These are phyloP conservation scores for Erucastrum elatum DNA, from an alignment of 345 rosid genomes.

Conservation along the genomic window DNA sequence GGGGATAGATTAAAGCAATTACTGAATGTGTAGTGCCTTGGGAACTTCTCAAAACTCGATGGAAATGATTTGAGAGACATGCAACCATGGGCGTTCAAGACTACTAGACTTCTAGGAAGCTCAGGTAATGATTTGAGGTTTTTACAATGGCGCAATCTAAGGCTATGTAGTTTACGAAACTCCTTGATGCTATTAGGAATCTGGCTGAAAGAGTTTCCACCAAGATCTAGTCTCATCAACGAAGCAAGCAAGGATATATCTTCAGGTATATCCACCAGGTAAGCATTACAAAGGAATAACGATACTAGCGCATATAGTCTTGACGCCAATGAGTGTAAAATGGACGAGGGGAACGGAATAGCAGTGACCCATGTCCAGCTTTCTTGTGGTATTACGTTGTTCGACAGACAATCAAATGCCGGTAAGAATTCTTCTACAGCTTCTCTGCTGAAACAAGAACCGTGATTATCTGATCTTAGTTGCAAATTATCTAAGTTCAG, in stretches of 20 bases:
- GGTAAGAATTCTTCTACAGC: background rate
- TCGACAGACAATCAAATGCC: background rate
- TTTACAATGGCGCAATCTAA: slow-evolving; percentile 25
- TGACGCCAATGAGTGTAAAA: slow-evolving; percentile 13
- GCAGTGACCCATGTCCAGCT: background rate
- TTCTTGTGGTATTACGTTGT: background rate
- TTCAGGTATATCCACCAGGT: slow-evolving; percentile 18
- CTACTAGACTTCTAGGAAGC: slow-evolving; percentile 18
- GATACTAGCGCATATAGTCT: background rate
- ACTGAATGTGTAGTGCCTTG: slow-evolving; percentile 22
- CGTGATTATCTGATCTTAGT: background rate
- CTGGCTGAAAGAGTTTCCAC: slow-evolving; percentile 27
- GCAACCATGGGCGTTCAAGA: slow-evolving; percentile 26
- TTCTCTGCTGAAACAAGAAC: background rate
- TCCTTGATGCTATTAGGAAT: slow-evolving; percentile 31
- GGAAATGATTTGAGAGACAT: slow-evolving; percentile 12
- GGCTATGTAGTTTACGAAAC: slow-evolving; percentile 13
- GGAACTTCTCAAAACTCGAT: background rate
- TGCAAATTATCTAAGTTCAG: background rate
- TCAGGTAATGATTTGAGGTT: slow-evolving; percentile 27
- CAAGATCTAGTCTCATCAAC: background rate
- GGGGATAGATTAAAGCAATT: slow-evolving; percentile 29
- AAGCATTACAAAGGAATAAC: background rate
- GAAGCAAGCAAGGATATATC: slow-evolving; percentile 12
- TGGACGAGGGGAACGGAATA: background rate